These are phyloP conservation scores for Ophiocordyceps polyrhachis-furcata DNA, from an alignment of 2,329 filamentous ascomycete species.

Conservation along the genomic window DNA sequence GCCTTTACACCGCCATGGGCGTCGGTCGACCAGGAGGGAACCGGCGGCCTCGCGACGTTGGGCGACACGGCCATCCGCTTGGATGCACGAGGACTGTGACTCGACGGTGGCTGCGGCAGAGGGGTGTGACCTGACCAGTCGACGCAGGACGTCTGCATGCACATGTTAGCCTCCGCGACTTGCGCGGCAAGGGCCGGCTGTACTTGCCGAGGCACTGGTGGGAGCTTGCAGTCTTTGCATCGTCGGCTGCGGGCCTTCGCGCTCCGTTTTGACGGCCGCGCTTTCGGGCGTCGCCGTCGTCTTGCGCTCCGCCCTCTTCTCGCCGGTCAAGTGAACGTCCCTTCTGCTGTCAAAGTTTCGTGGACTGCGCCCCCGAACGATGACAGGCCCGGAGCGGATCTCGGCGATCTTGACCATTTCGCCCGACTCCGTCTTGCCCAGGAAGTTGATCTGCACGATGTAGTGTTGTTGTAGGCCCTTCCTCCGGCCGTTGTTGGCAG, in stretches of 20 bases:
- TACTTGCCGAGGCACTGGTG: constrained; percentile 15
- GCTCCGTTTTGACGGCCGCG: constrained; percentile 14
- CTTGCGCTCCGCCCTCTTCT: constrained; percentile 27
- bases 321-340: constrained; percentile 54
- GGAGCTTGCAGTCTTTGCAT: constrained; percentile 14
- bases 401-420: constrained; percentile 63
- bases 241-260: constrained; percentile 11
- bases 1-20: constrained; percentile 8
- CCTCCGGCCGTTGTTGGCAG: constrained; percentile 83
- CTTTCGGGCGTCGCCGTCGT: constrained; percentile 18
- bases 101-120: constrained; percentile 14
- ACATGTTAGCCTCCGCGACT: constrained; percentile 4
- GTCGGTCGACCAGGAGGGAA: constrained; percentile 30
- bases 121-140: constrained; percentile 27
- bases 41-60: constrained; percentile 29
- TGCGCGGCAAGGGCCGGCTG: constrained; percentile 1
- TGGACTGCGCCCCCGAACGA: constrained; percentile 81
- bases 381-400: constrained; percentile 80
- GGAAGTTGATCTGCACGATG: constrained; percentile 65
- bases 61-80: constrained; percentile 36
- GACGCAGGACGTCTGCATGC: constrained; percentile 14
- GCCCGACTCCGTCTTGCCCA: constrained; percentile 51
- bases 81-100: constrained; percentile 24
- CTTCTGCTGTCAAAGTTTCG: constrained; percentile 87
- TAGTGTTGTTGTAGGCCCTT: constrained; percentile 96